Evolutionary conservation across 192 early-diverging fungal species (phyloP).

Genomic region (Backusella parvicylindrica): DNA sequence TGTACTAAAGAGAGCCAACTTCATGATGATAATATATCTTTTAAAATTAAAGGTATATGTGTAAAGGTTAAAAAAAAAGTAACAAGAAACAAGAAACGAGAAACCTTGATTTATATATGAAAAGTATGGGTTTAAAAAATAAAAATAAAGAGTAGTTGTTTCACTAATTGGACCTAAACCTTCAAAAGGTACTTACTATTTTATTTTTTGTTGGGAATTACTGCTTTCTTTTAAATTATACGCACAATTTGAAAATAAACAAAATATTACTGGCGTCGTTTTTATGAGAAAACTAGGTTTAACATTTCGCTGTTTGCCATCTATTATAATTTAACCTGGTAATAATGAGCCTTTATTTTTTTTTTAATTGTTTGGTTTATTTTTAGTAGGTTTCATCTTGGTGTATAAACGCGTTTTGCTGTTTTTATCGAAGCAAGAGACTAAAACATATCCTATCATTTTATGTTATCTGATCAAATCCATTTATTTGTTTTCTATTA

Average conservation of each 20-base stretch:
- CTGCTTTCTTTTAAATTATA: not conserved
- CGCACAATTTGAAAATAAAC: not conserved
- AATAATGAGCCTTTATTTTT: not conserved
- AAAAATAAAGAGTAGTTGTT: not conserved
- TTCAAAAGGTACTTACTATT: not conserved
- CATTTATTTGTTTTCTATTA: not conserved
- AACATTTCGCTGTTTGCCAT: not conserved
- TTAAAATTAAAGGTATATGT: not conserved
- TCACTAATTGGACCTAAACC: not conserved
- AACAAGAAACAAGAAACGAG: not conserved
- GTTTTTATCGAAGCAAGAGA: not conserved
- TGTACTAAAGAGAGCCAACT: not conserved
- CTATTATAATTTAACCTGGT: not conserved
- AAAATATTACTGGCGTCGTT: not conserved
- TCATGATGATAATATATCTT: not conserved
- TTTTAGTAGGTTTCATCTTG: not conserved
- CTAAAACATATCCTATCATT: not conserved
- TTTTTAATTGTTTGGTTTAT: not conserved
- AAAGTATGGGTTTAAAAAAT: not conserved
- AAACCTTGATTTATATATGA: constrained; percentile 1
- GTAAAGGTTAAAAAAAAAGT: not conserved
- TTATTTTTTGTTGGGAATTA: not conserved
- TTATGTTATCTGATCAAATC: not conserved
- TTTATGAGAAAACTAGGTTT: not conserved
- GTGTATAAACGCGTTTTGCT: not conserved